Evolutionary conservation across 1,284 basidiomycete genomes (phyloP).

Genomic region (Vanrija sp.): DNA sequence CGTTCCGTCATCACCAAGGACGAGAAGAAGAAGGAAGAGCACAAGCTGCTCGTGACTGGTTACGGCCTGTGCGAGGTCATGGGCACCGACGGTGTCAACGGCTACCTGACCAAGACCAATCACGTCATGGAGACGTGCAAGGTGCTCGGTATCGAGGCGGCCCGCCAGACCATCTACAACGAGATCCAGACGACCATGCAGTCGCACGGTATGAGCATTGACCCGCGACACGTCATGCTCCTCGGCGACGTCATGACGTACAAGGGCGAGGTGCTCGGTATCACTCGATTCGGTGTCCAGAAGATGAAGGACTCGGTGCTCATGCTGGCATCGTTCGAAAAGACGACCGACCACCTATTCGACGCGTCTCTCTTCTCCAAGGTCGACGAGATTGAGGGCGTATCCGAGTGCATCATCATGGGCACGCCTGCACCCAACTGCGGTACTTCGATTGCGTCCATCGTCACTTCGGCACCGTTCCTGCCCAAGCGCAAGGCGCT

Average conservation of each 20-base stretch:
- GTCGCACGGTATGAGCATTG: slow-evolving; percentile 96
- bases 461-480: slow-evolving; percentile 57
- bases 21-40: slow-evolving; percentile 63
- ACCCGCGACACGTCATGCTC: slow-evolving; percentile 97
- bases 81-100: slow-evolving; percentile 93
- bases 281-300: slow-evolving; percentile 98
- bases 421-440: slow-evolving; percentile 94
- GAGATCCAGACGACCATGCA: slow-evolving; percentile 98
- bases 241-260: slow-evolving; percentile 98
- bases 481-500: slow-evolving; percentile 57
- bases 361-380: slow-evolving; percentile 96
- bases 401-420: slow-evolving; percentile 99
- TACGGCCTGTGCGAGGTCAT: slow-evolving; percentile 98
- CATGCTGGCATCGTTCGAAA: slow-evolving; percentile 99
- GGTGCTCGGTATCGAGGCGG: slow-evolving; percentile 96
- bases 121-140: slow-evolving; percentile 95
- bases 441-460: slow-evolving; percentile 79
- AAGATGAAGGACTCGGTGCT: slow-evolving; percentile 99
- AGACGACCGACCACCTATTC: slow-evolving; percentile 98
- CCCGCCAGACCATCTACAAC: slow-evolving; percentile 88
- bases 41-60: slow-evolving; percentile 78
- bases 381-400: slow-evolving; percentile 89
- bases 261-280: slow-evolving; percentile 98
- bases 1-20: slow-evolving; percentile 90
- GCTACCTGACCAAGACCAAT: slow-evolving; percentile 88